phyloP scores from a whole-genome alignment of 352 stramenopile genomes.

The Phytophthora citricola region DNA sequence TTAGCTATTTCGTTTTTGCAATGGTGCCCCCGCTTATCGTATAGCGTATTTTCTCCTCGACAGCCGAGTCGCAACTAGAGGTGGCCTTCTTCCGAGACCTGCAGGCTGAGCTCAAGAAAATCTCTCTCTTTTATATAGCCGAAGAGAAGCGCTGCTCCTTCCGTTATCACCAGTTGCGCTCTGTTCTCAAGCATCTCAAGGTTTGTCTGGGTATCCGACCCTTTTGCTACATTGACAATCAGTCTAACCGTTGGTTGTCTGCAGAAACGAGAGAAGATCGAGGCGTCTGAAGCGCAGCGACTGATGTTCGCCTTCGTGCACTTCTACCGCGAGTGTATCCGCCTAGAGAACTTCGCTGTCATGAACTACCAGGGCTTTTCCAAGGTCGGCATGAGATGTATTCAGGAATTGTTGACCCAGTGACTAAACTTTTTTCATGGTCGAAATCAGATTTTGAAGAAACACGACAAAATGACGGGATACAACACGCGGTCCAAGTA shows the following conservation, averaged over 20 bases:
- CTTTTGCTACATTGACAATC: not conserved
- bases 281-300: slow-evolving; percentile 63
- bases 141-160: slow-evolving; percentile 81
- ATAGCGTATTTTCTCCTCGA: not conserved
- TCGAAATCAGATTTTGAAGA: slow-evolving; percentile 73
- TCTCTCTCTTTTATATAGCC: slow-evolving; percentile 76
- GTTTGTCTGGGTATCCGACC: slow-evolving; percentile 16
- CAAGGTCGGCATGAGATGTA: slow-evolving; percentile 47
- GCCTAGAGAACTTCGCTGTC: slow-evolving; percentile 84
- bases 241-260: not conserved
- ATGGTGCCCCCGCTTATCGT: not conserved
- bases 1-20: not conserved
- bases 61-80: slow-evolving; percentile 74
- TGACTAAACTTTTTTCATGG: slow-evolving; percentile 7
- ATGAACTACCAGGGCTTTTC: slow-evolving; percentile 90
- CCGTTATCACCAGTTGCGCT: slow-evolving; percentile 75
- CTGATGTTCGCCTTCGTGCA: slow-evolving; percentile 88
- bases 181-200: slow-evolving; percentile 74
- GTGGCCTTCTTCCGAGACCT: slow-evolving; percentile 84
- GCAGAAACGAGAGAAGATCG: slow-evolving; percentile 51
- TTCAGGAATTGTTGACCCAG: not conserved
- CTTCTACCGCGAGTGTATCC: slow-evolving; percentile 83
- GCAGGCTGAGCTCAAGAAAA: slow-evolving; percentile 80
- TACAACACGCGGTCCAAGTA: slow-evolving; percentile 88
- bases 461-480: slow-evolving; percentile 88